Evolutionary conservation across 352 stramenopile genomes (phyloP).

Genomic region (Nothophytophthora sp.): DNA sequence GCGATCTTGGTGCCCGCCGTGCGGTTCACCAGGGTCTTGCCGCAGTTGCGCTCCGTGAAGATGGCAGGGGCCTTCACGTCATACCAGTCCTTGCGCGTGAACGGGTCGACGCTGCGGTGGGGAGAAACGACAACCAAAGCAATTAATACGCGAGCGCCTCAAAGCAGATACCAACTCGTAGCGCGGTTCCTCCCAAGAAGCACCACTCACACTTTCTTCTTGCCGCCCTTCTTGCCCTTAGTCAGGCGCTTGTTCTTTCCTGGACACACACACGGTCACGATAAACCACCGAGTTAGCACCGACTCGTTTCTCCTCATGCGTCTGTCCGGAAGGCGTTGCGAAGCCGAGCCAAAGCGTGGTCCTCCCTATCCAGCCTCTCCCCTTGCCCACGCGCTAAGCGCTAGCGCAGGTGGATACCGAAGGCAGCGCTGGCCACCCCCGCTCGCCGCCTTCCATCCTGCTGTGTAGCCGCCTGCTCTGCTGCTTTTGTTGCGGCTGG

Average conservation of each 20-base stretch:
- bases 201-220: slow-evolving; percentile 89
- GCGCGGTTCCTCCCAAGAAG: too few relatives aligned
- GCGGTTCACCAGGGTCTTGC: slow-evolving; percentile 99
- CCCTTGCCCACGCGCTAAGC: too few relatives aligned
- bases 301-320: slow-evolving; percentile 4
- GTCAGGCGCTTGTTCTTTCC: slow-evolving; percentile 93
- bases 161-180: too few relatives aligned
- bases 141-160: slow-evolving; percentile 5
- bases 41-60: slow-evolving; percentile 97
- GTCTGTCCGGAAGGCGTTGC: neutral
- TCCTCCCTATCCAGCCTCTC: too few relatives aligned
- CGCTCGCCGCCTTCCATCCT: too few relatives aligned
- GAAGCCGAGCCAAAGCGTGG: neutral
- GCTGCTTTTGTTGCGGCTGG: slow-evolving; percentile 15
- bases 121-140: slow-evolving; percentile 5
- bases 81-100: slow-evolving; percentile 98
- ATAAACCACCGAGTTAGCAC: slow-evolving; percentile 14
- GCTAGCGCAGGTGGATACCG: too few relatives aligned
- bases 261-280: slow-evolving; percentile 26
- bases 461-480: too few relatives aligned
- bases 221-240: slow-evolving; percentile 92
- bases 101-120: slow-evolving; percentile 95
- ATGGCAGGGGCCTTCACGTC: slow-evolving; percentile 98
- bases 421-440: too few relatives aligned
- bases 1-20: slow-evolving; percentile 97